A percentile compares a stretch with the other conserved stretches of the same genome.
phyloP scores from a whole-genome alignment of 1,284 basidiomycete species.

The Microbotryum saponariae region DNA sequence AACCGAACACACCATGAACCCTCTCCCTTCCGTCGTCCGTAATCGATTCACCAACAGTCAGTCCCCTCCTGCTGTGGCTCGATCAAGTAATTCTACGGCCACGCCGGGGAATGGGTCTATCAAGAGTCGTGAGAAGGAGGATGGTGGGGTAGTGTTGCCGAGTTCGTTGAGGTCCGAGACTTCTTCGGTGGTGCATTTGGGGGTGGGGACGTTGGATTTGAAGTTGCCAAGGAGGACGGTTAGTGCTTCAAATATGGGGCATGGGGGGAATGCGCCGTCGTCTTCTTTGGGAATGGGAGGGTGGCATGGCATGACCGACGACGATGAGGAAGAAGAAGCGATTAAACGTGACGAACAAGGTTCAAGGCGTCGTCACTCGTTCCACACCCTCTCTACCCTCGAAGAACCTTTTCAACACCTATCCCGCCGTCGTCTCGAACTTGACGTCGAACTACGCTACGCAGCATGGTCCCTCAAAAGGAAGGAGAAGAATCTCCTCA shows the following conservation, averaged over 20 bases:
- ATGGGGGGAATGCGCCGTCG: neutral
- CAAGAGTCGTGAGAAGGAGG: neutral
- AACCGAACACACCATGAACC: neutral
- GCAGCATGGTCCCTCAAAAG: neutral
- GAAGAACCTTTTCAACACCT: neutral
- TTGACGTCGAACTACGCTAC: conserved; percentile 12
- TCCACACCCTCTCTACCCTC: neutral
- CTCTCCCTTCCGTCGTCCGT: neutral
- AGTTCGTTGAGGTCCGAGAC: neutral
- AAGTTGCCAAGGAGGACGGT: neutral
- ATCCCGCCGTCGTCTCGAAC: conserved; percentile 2
- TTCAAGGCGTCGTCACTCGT: neutral
- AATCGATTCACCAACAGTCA: neutral
- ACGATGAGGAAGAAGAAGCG: neutral
- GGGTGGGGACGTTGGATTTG: neutral
- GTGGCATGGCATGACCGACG: neutral
- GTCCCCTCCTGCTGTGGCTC: neutral
- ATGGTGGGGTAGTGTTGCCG: neutral
- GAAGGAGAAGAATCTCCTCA: conserved; percentile 3
- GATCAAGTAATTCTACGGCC: neutral
- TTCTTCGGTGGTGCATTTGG: neutral
- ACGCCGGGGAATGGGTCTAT: neutral
- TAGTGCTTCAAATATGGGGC: neutral
- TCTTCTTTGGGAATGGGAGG: neutral
- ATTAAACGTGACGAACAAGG: neutral